These are phyloP conservation scores for Strobilomyces confusus DNA, from an alignment of 768 basidiomycete genomes.

Conservation along the genomic window DNA sequence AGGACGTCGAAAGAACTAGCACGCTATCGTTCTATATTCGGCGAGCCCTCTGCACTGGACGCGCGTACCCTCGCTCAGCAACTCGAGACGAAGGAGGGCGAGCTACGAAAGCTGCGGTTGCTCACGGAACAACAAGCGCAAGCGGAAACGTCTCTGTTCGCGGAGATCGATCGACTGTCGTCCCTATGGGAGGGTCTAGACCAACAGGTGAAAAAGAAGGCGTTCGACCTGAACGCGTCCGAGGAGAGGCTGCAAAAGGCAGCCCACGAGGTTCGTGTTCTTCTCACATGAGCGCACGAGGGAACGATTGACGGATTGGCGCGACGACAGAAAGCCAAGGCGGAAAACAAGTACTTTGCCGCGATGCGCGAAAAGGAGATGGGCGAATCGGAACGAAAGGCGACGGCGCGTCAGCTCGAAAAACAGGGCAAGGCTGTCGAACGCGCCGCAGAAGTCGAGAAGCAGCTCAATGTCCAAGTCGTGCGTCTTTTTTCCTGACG, in stretches of 20 bases:
- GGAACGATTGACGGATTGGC: neutral
- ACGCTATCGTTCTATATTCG: conserved; percentile 62
- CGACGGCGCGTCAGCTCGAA: conserved; percentile 49
- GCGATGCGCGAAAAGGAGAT: conserved; percentile 89
- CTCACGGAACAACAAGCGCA: conserved; percentile 58
- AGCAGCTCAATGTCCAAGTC: conserved; percentile 42
- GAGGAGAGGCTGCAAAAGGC: conserved; percentile 66
- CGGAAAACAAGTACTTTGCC: conserved; percentile 91
- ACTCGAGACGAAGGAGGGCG: conserved; percentile 64
- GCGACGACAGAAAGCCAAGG: conserved; percentile 77
- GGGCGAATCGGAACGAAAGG: conserved; percentile 71
- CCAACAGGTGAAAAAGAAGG: conserved; percentile 75
- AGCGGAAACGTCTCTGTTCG: conserved; percentile 73
- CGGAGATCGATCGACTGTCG: conserved; percentile 84
- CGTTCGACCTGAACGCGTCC: conserved; percentile 70
- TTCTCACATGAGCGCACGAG: neutral
- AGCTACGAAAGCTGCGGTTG: conserved; percentile 58
- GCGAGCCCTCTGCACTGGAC: conserved; percentile 40
- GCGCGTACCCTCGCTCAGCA: conserved; percentile 45
- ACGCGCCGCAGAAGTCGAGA: conserved; percentile 58
- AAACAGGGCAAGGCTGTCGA: conserved; percentile 66
- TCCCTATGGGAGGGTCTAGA: conserved; percentile 84
- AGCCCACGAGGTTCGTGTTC: conserved; percentile 58
- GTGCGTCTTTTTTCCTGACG: neutral
- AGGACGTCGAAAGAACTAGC: conserved; percentile 46